Base-by-base conservation (phyloP, 495 filamentous ascomycete genomes). In the Daldinia grandis region DNA sequence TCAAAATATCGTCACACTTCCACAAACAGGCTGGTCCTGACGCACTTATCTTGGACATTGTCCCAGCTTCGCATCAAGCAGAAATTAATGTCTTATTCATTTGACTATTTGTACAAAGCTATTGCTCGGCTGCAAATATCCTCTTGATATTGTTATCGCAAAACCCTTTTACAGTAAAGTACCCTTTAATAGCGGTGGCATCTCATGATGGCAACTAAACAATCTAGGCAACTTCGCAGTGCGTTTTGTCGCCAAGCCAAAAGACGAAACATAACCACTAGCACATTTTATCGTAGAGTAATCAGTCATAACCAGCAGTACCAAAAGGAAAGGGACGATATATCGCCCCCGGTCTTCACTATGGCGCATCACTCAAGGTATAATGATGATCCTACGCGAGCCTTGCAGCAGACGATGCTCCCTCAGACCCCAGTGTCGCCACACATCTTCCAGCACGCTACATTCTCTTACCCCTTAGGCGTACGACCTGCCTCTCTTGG, bases 201-300 rank as follows among this genome's bases (percentile, higher is more conserved):
- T 59, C 27, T 56, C 25, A 47, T 30, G 38, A 63, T 63, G 59
- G 19, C 28, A 62, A 59, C 58, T 38, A 64, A 63, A 24, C 47
- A 50, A 14, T 61, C 64, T 42, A 67, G 58, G 40, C 28, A 64
- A 55, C 63, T 44, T 38, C 53, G 51, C 62, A 27, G 17, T 19
- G 12, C 35, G n/a, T 60, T 64, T 49, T 69, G 66, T 38, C 62
- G 28, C 44, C 25, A 19, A 49, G 61, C 67, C 38, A 69, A 25
- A 51, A 40, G 35, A 58, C 50, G 58, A 21, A 49, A 57, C 15
- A 3, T 35, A 53, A 27, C 42, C 5, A 24, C 33, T 19, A n/a
- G 19, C 10, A 54, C 28, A 12, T 27, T 50, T 12, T 40, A 47
- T 40, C 44, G 27, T 4, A 21, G 35, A 33, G 14, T 58, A 55